A percentile compares a stretch with the other conserved stretches of the same genome.
These are phyloP conservation scores for Penstemon eatonii DNA, from an alignment of 257 asterid genomes.

Conservation along the genomic window DNA sequence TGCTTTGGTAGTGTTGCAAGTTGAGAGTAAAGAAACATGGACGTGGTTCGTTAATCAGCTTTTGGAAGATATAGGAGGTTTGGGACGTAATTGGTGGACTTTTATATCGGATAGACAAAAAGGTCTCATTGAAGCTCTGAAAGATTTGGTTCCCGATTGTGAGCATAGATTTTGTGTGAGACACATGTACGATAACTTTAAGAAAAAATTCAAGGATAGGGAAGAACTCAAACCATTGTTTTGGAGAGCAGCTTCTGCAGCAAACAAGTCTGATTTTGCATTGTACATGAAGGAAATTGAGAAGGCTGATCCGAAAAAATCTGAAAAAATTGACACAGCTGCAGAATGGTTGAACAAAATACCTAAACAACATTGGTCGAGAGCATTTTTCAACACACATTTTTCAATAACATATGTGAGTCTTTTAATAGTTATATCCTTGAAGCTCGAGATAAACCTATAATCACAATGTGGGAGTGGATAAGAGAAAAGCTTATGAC, in stretches of 20 bases:
- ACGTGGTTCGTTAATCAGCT: not conserved
- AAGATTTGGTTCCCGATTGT: not conserved
- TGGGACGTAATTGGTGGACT: not conserved
- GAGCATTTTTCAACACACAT: no score
- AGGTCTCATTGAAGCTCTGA: slow-evolving; percentile 2
- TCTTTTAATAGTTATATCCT: no score
- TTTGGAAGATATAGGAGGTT: not conserved
- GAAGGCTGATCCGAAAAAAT: not conserved
- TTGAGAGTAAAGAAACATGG: not conserved
- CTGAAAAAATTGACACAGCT: not conserved
- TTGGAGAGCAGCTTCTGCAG: slow-evolving; percentile 14
- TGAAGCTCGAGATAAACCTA: no score
- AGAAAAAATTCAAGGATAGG: not conserved
- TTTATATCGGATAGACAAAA: slow-evolving; percentile 6
- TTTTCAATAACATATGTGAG: no score
- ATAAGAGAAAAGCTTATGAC: no score
- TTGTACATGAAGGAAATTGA: not conserved
- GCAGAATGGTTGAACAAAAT: slow-evolving; percentile 9
- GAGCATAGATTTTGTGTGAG: slow-evolving; percentile 8
- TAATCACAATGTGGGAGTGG: no score
- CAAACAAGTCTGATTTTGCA: not conserved
- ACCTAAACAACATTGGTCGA: not conserved
- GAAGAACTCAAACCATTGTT: not conserved
- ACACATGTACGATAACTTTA: not conserved
- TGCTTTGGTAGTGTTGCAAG: not conserved